These are phyloP conservation scores for Flueggea neowawraea DNA, from an alignment of 441 rosid genomes.

Conservation along the genomic window DNA sequence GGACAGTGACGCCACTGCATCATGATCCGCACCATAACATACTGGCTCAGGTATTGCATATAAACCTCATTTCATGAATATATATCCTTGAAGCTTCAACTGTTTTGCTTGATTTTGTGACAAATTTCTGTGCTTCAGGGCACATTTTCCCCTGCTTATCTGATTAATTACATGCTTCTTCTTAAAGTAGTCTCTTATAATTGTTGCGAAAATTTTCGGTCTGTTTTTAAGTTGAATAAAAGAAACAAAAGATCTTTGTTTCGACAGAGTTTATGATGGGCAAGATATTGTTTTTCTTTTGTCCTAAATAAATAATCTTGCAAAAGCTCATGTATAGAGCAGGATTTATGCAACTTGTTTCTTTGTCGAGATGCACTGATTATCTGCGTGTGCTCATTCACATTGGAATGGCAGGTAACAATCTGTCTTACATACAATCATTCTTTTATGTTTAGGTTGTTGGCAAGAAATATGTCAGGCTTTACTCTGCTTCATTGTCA, in stretches of 20 bases:
- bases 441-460: conserved; percentile 58
- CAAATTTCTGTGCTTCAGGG: neutral
- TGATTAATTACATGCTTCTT: neutral
- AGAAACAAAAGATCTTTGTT: no score
- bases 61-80: neutral
- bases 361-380: no score
- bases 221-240: no score
- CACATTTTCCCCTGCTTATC: neutral
- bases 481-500: conserved; percentile 62
- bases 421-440: no score
- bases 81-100: neutral
- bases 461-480: conserved; percentile 86
- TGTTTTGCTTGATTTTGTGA: no score
- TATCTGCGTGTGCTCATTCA: no score
- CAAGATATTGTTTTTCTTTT: no score
- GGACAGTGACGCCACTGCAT: conserved; percentile 94
- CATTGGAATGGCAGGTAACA: no score
- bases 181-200: neutral
- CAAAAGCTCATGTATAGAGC: no score
- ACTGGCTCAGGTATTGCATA: conserved; percentile 71
- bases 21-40: conserved; percentile 99
- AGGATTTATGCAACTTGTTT: no score
- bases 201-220: neutral
- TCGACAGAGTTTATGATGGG: no score
- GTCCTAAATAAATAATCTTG: no score